Percentiles rank a stretch among this genome's conserved stretches.
Conservation (phyloP, 352 stramenopile species). For the Phytopythium chamaehyphon region DNA sequence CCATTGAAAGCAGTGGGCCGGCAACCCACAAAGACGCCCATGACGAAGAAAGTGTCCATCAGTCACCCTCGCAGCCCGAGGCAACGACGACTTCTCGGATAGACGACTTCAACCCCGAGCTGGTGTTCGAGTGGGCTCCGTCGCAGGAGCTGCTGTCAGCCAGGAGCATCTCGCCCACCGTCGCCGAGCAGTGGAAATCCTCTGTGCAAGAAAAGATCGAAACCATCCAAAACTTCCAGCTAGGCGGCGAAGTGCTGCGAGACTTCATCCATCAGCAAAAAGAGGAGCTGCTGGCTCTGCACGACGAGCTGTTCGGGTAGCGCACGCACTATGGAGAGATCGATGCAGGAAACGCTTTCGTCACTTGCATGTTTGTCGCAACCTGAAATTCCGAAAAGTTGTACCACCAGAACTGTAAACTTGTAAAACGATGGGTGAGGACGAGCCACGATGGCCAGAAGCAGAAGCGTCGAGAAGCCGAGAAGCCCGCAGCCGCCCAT, state of each 20-base stretch:
- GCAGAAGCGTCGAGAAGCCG: neutral
- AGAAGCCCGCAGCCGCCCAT: conserved; percentile 5
- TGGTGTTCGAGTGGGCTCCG: conserved; percentile 65
- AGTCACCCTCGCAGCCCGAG: no score
- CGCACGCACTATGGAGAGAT: no score
- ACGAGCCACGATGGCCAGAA: conserved; percentile 3
- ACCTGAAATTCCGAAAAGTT: neutral
- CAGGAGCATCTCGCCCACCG: conserved; percentile 7
- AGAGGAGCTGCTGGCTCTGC: conserved; percentile 51
- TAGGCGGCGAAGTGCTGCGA: conserved; percentile 54
- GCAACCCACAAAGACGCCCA: no score
- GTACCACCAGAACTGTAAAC: no score
- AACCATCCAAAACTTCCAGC: conserved; percentile 48
- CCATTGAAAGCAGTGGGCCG: no score
- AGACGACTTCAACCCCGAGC: conserved; percentile 23
- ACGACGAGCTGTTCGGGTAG: conserved; percentile 47
- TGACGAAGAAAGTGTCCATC: no score
- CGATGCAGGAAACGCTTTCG: no score
- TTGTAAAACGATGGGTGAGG: no score
- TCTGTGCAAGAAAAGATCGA: conserved; percentile 41
- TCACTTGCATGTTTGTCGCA: neutral
- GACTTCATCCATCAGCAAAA: conserved; percentile 51
- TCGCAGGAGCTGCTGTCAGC: conserved; percentile 16
- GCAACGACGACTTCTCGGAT: neutral
- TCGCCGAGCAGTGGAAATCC: conserved; percentile 31